Conservation (phyloP, 352 stramenopile species). For the Globisporangium alternatum region DNA sequence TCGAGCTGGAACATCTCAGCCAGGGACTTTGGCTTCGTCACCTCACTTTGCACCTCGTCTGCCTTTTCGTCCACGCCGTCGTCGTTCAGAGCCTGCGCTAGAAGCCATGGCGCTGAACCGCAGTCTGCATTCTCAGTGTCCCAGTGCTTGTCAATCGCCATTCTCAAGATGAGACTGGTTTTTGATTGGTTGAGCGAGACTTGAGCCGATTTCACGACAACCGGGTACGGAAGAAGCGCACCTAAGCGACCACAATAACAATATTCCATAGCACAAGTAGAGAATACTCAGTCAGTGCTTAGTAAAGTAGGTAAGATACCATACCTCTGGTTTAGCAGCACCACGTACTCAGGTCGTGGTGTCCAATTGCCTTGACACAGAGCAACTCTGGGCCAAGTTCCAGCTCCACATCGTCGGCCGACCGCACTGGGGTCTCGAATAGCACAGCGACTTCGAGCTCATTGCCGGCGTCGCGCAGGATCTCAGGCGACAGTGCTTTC, state of each 20-base stretch:
- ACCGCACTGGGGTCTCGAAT: slow-evolving; percentile 36
- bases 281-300: not conserved
- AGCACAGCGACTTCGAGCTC: slow-evolving; percentile 35
- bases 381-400: slow-evolving; percentile 52
- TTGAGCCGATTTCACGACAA: slow-evolving; percentile 29
- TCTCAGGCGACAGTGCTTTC: slow-evolving; percentile 38
- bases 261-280: not conserved
- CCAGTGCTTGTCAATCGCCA: slow-evolving; percentile 59
- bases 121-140: slow-evolving; percentile 33
- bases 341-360: slow-evolving; percentile 50
- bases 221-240: slow-evolving; percentile 68
- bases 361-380: slow-evolving; percentile 36
- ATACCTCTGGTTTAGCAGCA: too few relatives aligned
- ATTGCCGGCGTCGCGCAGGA: slow-evolving; percentile 32
- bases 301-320: too few relatives aligned
- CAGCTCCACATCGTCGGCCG: slow-evolving; percentile 35
- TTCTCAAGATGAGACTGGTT: slow-evolving; percentile 37
- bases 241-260: slow-evolving; percentile 14
- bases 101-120: slow-evolving; percentile 65
- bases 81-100: slow-evolving; percentile 47
- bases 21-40: slow-evolving; percentile 40
- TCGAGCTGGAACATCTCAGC: slow-evolving; percentile 69
- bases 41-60: slow-evolving; percentile 2
- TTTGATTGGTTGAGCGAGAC: slow-evolving; percentile 32
- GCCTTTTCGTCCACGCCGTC: slow-evolving; percentile 18